Percentiles rank a stretch among this genome's conserved stretches.
These are phyloP conservation scores for Colletotrichum coccodes DNA, from an alignment of 2,329 filamentous ascomycete genomes.

Conservation along the genomic window DNA sequence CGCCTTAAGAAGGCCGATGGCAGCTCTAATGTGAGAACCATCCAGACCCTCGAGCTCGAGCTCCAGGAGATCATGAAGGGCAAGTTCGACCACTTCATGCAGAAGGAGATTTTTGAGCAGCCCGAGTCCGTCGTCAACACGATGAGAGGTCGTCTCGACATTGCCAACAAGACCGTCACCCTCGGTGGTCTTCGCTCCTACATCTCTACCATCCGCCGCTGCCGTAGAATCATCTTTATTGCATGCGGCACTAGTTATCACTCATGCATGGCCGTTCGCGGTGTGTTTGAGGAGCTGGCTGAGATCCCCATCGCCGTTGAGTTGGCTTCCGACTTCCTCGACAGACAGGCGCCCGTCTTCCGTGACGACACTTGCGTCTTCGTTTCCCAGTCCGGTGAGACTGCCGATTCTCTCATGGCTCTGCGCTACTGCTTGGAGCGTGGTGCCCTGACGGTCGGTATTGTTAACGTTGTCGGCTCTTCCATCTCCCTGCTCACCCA, in stretches of 20 bases:
- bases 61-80: conserved; percentile 99
- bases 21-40: conserved; percentile 95
- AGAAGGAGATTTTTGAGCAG: conserved; percentile 99
- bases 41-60: conserved; percentile 98
- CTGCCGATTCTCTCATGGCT: conserved; percentile 96
- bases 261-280: conserved; percentile 99
- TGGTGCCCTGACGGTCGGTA: conserved; percentile 94
- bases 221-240: conserved; percentile 98
- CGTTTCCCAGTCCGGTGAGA: conserved; percentile 98
- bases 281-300: conserved; percentile 96
- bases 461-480: conserved; percentile 98
- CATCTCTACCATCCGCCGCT: conserved; percentile 95
- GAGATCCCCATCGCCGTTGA: conserved; percentile 98
- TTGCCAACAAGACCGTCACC: conserved; percentile 92
- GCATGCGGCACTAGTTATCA: conserved; percentile 98
- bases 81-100: conserved; percentile 99
- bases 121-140: conserved; percentile 99
- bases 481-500: conserved; percentile 99
- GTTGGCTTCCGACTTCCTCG: conserved; percentile 96
- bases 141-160: conserved; percentile 97
- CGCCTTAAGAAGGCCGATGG: conserved; percentile 96
- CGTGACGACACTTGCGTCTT: conserved; percentile 99
- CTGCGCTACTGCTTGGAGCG: conserved; percentile 98
- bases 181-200: conserved; percentile 96
- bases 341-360: conserved; percentile 97